phyloP scores from a whole-genome alignment of 2,329 filamentous ascomycete species.

The Pseudogymnoascus sp. region DNA sequence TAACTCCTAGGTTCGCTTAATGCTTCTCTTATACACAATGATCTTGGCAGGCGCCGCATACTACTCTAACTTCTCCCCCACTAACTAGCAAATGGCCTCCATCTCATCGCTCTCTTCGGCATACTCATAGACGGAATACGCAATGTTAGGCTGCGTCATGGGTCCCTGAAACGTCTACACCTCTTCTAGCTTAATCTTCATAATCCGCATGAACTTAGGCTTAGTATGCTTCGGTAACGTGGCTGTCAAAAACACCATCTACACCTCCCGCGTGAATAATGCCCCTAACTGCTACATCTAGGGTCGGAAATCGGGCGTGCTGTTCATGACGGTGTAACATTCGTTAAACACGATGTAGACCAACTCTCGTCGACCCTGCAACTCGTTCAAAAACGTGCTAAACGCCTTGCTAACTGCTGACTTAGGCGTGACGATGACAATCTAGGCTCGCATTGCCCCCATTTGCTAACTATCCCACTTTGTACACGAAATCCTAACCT shows the following conservation, averaged over 20 bases:
- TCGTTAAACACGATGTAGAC: neutral
- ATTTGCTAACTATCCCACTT: neutral
- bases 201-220: neutral
- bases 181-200: neutral
- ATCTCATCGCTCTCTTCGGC: too few relatives aligned
- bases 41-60: too few relatives aligned
- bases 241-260: neutral
- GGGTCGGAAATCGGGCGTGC: neutral
- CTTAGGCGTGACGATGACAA: neutral
- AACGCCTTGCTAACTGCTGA: neutral
- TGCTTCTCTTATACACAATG: too few relatives aligned
- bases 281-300: neutral
- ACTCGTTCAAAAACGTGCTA: neutral
- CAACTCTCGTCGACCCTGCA: neutral
- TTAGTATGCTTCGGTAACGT: neutral
- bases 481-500: neutral
- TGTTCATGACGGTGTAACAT: neutral
- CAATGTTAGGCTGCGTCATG: neutral
- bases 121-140: neutral
- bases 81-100: too few relatives aligned
- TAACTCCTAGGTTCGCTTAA: too few relatives aligned
- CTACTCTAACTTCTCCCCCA: too few relatives aligned
- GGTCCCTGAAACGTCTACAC: neutral
- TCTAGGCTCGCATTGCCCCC: neutral
- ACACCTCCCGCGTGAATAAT: neutral